Conservation (phyloP, 306 rosid species). For the Cicer pinnatifidum region DNA sequence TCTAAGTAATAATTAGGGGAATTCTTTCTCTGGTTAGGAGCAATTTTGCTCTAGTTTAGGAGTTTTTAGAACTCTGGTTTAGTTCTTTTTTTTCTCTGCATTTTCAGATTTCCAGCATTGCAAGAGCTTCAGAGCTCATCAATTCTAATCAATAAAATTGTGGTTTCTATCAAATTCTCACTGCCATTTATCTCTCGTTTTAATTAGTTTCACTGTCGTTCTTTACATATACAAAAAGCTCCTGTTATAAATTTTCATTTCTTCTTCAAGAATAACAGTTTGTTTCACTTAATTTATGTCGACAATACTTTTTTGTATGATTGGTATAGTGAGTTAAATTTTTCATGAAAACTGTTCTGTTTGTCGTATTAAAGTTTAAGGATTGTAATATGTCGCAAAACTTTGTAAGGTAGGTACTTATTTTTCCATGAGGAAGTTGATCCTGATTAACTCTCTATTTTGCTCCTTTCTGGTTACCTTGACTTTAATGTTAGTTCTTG, state of each 20-base stretch:
- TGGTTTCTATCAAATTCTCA: background rate
- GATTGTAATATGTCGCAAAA: background rate
- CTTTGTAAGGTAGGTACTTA: conserved; percentile 23
- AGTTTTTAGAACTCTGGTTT: no score
- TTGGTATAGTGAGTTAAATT: background rate
- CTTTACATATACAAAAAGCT: conserved; percentile 1
- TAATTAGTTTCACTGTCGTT: background rate
- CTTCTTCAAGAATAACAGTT: background rate
- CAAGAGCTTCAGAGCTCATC: no score
- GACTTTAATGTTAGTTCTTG: conserved; percentile 79
- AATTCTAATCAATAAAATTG: no score
- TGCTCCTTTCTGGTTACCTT: conserved; percentile 55
- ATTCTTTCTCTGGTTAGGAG: no score
- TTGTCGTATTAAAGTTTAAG: conserved; percentile 4
- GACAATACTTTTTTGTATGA: conserved; percentile 2
- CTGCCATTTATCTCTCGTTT: conserved; percentile 1
- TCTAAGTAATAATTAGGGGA: no score
- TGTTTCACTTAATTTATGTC: conserved; percentile 30
- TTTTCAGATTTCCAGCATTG: no score
- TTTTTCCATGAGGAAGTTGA: conserved; percentile 36
- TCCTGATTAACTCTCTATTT: conserved; percentile 23
- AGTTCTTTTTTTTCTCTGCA: no score
- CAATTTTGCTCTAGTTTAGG: no score
- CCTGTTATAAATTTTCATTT: conserved; percentile 8
- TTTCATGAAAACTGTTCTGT: conserved; percentile 20